A percentile compares a stretch with the other conserved stretches of the same genome.
Evolutionary conservation across 768 basidiomycete species (phyloP).

Genomic region (Strobilomyces echinocephalus): DNA sequence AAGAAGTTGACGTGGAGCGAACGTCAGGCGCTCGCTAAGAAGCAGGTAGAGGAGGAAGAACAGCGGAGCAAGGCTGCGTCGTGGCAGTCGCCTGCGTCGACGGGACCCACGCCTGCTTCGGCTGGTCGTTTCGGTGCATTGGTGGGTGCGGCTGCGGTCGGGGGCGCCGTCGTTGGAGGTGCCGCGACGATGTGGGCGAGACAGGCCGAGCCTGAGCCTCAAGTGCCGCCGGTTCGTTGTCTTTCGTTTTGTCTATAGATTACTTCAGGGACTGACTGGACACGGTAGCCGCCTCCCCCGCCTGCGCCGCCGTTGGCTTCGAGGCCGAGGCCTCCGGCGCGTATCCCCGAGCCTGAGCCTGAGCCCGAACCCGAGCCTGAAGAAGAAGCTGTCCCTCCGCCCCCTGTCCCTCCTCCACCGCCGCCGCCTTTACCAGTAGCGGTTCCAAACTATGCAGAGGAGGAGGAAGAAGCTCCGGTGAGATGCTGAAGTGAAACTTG

Average conservation of each 20-base stretch:
- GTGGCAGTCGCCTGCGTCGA: conserved; percentile 36
- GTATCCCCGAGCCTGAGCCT: conserved; percentile 12
- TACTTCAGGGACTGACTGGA: background rate
- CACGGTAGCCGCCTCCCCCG: conserved; percentile 24
- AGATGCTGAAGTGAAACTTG: background rate
- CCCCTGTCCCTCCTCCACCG: conserved; percentile 27
- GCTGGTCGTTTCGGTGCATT: conserved; percentile 35
- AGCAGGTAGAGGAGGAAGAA: conserved; percentile 77
- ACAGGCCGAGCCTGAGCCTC: conserved; percentile 18
- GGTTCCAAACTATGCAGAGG: conserved; percentile 11
- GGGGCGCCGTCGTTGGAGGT: conserved; percentile 27
- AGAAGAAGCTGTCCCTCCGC: conserved; percentile 20
- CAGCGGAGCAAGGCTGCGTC: conserved; percentile 55
- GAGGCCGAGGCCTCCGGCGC: conserved; percentile 15
- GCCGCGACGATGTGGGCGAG: conserved; percentile 20
- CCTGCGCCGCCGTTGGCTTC: conserved; percentile 19
- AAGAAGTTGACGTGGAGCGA: conserved; percentile 95
- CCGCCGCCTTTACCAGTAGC: conserved; percentile 1
- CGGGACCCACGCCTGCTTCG: conserved; percentile 34
- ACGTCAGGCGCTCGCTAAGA: conserved; percentile 86
- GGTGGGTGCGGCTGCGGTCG: conserved; percentile 28
- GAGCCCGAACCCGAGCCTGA: conserved; percentile 1
- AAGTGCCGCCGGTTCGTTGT: conserved; percentile 29
- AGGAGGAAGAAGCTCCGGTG: conserved; percentile 14
- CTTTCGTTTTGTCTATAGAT: background rate